Base-by-base conservation (phyloP, 768 basidiomycete species). In the Ramaria rubella region DNA sequence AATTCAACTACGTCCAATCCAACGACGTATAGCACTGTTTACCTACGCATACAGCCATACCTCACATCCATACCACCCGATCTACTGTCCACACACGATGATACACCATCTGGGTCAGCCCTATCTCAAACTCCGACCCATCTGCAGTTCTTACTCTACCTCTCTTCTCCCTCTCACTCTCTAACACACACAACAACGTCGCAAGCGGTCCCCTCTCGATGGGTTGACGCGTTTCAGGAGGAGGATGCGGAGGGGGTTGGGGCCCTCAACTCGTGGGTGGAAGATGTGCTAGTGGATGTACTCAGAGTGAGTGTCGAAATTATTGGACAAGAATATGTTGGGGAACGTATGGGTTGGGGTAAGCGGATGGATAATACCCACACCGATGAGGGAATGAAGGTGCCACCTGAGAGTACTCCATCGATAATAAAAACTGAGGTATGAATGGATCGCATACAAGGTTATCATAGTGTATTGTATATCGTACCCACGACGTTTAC, bases 251-350 rank as follows among this genome's bases (percentile, higher is more conserved):
- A 23, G 5, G 49, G 29, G 36, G 44, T 19, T 14, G 53, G 93
- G 85, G 94, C 96, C 65, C 78, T 85, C 61, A 88, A 92, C 67
- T 86, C 90, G 43, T 95, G 96, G 96, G 94, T 98, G 12, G 96
- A 99, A 70, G 94, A 99, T 65, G 69, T 88, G 36, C 80, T 97
- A 59, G 94, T 94, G 4, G 95, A 97, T 64, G 81, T 83, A 0
- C 71, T 99, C 57, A 75, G 90, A 55, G 75, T 91, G 14, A 90
- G 87, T 7, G 82, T 95, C 27, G 94, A 97, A 72, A 82, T 94
- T 17, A 74, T 97, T 58, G 93, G 93, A 2, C 94, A 97, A 70
- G 91, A 95, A 65, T 94, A 94, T 65, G 76, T 94, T 14, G 88
- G 86, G 40, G 77, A 81, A 31, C 75, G 92, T 57, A 94, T 94